These are phyloP conservation scores for Elaeis oleifera DNA, from an alignment of 202 grass and related monocot genomes.

Conservation along the genomic window DNA sequence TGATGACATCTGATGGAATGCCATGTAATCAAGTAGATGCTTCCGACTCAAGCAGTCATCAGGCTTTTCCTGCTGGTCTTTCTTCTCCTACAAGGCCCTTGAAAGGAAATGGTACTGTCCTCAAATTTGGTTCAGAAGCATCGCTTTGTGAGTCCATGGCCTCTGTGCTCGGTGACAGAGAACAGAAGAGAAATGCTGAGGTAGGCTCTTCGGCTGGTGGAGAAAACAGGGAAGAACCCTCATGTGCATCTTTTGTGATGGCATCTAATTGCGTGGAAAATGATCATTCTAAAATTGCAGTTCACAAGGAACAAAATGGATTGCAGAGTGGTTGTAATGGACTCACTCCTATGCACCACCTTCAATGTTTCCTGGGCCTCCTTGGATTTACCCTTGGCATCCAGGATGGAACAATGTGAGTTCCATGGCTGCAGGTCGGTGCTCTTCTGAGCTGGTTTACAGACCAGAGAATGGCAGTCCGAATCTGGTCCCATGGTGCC, in stretches of 20 bases:
- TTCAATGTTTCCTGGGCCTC: conserved; percentile 48
- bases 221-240: conserved; percentile 47
- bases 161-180: conserved; percentile 30
- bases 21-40: conserved; percentile 26
- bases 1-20: conserved; percentile 31
- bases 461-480: conserved; percentile 4
- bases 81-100: conserved; percentile 4
- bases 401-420: conserved; percentile 34
- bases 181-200: conserved; percentile 31
- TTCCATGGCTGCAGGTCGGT: conserved; percentile 18
- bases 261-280: conserved; percentile 28
- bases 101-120: conserved; percentile 32
- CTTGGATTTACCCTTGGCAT: conserved; percentile 43
- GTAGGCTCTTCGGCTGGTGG: conserved; percentile 18
- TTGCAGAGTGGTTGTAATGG: conserved; percentile 32
- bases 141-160: conserved; percentile 45
- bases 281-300: conserved; percentile 18
- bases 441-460: conserved; percentile 10
- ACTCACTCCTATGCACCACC: conserved; percentile 21
- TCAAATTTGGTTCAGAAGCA: conserved; percentile 74
- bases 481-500: conserved; percentile 2
- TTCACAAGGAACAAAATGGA: conserved; percentile 30
- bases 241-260: conserved; percentile 37
- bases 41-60: conserved; percentile 26
- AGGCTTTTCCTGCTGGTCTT: conserved; percentile 25